Base-by-base conservation (phyloP, 225 moss, liverwort and hornwort species). In the Antitrichia curtipendula region DNA sequence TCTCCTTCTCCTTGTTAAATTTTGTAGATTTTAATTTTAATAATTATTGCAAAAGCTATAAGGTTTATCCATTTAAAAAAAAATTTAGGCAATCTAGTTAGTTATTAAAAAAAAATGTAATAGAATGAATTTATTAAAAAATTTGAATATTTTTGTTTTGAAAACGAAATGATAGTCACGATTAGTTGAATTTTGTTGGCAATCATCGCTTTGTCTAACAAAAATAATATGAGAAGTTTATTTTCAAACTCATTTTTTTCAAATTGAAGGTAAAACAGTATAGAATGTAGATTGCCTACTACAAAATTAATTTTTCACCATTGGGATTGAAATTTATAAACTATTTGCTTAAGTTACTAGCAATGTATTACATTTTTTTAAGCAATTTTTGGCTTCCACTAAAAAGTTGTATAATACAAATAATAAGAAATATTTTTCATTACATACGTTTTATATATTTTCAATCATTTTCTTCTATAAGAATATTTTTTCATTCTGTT, bases 131-230 rank as follows among this genome's bases (percentile, higher is more conserved):
- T 36, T n/a, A n/a, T 21, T 36, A 8, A 66, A 65, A n/a, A 21
- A 0, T n/a, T 66, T n/a, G 2, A 21, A 66, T 21, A 21, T 21
- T n/a, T 66, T 66, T 64, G n/a, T 66, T 66, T 66, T n/a, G 7
- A n/a, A 12, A 7, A 4, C 21, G n/a, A 6, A 64, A 66, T 21
- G 9, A 65, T 6, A n/a, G 1, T n/a, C 21, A 21, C 12, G 2
- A 66, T n/a, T 66, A n/a, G n/a, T 12, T 19, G 36, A 66, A 21
- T 22, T 6, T n/a, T 21, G 3, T n/a, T 66, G n/a, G 7, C 3
- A 66, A 22, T n/a, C 12, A 66, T 3, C 1, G 4, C 21, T n/a
- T 66, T 0, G 0, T 66, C 12, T 22, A n/a, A 18, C 11, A n/a
- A n/a, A 21, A n/a, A 11, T 4, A 66, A 21, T n/a, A n/a, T 66